Conservation (phyloP, 345 rosid genomes). For the Eucalyptus sideroxylon region DNA sequence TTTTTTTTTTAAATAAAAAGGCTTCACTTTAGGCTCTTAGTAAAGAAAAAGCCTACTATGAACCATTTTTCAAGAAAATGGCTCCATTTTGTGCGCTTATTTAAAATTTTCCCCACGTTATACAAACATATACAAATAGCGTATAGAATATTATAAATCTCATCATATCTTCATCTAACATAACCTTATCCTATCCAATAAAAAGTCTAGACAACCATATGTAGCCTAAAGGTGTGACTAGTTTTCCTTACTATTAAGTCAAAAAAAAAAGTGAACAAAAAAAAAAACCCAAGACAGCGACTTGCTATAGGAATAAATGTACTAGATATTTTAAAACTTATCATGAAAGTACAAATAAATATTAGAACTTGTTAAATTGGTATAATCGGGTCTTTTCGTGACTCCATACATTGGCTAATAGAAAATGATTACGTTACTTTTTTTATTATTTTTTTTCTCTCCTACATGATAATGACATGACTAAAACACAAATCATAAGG, state of each 20-base stretch:
- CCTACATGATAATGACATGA: too few species aligned
- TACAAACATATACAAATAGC: neutral
- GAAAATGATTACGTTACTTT: too few species aligned
- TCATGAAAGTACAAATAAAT: too few species aligned
- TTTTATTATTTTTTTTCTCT: too few species aligned
- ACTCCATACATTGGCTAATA: too few species aligned
- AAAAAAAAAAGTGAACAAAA: neutral
- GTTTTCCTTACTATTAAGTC: neutral
- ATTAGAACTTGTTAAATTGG: too few species aligned
- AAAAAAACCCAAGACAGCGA: neutral
- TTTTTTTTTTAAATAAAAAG: neutral
- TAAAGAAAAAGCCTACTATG: neutral
- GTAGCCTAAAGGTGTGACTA: neutral
- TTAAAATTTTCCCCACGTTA: neutral
- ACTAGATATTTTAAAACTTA: too few species aligned
- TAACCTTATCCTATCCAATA: neutral
- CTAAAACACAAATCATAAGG: too few species aligned
- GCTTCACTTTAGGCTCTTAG: neutral
- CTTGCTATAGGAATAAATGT: neutral
- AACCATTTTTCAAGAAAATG: neutral
- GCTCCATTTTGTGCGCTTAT: neutral
- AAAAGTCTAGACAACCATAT: neutral
- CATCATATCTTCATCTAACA: neutral
- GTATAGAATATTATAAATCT: neutral
- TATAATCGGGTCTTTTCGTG: rapidly evolving